A percentile compares a stretch with the other conserved stretches of the same genome.
These are phyloP conservation scores for Heterobasidion irregulare DNA, from an alignment of 1,284 basidiomycete genomes.

Conservation along the genomic window DNA sequence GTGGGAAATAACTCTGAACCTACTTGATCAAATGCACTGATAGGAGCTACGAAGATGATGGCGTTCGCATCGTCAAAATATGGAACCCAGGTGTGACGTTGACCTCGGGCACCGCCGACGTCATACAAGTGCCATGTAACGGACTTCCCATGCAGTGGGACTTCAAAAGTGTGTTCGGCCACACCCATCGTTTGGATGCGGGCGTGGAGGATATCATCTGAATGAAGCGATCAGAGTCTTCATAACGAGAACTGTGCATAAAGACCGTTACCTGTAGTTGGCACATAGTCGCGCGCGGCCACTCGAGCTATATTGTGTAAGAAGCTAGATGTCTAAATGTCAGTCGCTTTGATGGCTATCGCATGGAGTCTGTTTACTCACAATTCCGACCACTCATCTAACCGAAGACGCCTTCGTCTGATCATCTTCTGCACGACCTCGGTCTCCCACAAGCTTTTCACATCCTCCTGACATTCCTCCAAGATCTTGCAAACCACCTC, in stretches of 20 bases:
- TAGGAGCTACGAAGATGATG: conserved; percentile 81
- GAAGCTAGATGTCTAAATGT: conserved; percentile 40
- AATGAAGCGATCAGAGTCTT: conserved; percentile 17
- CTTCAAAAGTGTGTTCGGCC: conserved; percentile 66
- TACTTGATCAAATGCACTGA: conserved; percentile 81
- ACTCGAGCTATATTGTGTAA: conserved; percentile 63
- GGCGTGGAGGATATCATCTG: conserved; percentile 77
- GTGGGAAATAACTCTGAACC: conserved; percentile 1
- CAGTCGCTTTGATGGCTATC: not conserved
- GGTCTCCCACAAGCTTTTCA: conserved; percentile 62
- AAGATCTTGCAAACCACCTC: conserved; percentile 54
- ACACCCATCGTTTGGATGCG: conserved; percentile 82
- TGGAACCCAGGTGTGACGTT: conserved; percentile 74
- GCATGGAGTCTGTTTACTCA: conserved; percentile 30
- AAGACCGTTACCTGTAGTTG: conserved; percentile 49
- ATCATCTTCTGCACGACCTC: conserved; percentile 60
- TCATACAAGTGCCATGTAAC: conserved; percentile 78
- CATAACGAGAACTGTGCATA: conserved; percentile 1
- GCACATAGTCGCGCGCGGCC: conserved; percentile 56
- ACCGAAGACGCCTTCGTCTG: conserved; percentile 55
- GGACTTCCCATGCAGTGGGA: conserved; percentile 64
- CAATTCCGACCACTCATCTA: conserved; percentile 83
- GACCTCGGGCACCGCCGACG: conserved; percentile 77
- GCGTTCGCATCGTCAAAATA: conserved; percentile 82
- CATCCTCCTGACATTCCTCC: conserved; percentile 48